phyloP scores from a whole-genome alignment of 1,139 yeast genomes.

The Protomyces lactucae-debilis region DNA sequence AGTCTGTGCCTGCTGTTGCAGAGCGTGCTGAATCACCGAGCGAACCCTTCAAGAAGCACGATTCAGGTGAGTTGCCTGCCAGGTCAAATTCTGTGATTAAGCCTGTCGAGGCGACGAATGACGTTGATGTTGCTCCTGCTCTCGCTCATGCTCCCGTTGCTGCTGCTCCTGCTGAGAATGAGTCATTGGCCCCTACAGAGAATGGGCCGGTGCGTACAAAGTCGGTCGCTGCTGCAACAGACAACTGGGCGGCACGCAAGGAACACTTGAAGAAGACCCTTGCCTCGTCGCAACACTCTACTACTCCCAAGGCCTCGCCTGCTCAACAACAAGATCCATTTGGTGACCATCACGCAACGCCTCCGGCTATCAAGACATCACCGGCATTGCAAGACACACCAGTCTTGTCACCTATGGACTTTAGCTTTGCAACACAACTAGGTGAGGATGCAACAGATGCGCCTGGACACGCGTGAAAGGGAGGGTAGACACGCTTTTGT shows the following conservation, averaged over 20 bases:
- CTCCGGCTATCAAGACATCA: background rate
- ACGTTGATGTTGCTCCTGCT: background rate
- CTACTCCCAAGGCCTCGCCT: conserved; percentile 12
- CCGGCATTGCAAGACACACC: conserved; percentile 14
- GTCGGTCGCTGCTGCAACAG: conserved; percentile 13
- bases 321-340: conserved; percentile 11
- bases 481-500: background rate
- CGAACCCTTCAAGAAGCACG: background rate
- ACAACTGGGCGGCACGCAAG: conserved; percentile 24
- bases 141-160: background rate
- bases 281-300: conserved; percentile 3
- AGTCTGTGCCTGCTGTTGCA: background rate
- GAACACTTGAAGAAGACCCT: conserved; percentile 20
- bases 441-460: background rate
- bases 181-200: background rate
- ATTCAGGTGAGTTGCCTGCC: background rate
- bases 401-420: conserved; percentile 20
- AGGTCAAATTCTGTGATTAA: background rate
- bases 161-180: background rate
- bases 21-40: background rate
- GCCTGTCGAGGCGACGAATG: background rate
- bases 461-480: background rate
- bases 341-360: conserved; percentile 4
- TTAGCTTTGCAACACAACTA: background rate
- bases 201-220: conserved; percentile 5